Evolutionary conservation across 176 grass and related monocot species (phyloP), one percentile per base, ranked within the genome.

Genomic region (Alopecurus myosuroides): DNA sequence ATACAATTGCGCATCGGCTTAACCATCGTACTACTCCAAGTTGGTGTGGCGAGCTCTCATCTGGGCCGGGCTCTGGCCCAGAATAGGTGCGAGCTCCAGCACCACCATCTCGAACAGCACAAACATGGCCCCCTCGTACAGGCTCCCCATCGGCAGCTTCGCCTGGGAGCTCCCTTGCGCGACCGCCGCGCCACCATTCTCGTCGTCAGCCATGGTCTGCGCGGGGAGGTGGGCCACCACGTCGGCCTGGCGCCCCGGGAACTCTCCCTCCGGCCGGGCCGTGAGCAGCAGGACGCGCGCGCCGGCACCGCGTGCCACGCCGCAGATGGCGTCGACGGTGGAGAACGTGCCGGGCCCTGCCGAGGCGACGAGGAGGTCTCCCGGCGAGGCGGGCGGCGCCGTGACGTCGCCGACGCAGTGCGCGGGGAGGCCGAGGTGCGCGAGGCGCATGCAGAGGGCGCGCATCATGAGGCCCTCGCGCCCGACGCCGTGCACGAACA

Each of bases 91-190:
- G 76, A 94, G 82, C 60, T 88, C 81, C 64, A 95, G 58, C 81
- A 95, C 91, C 79, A 85, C 91, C 93, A 95, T 98, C 85, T 98
- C 96, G 82, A 92, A 98, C 61, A 98, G 93, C 87, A 98, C 96
- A 77, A 93, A 98, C 96, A 98, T 71, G 15, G 87, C 96, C 13
- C 96, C 92, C 78, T 94, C 92, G 74, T 98, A 98, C 82, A 98
- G 58, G 81, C 93, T 95, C 62, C 96, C 96, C 96, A 98, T 98
- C 62, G 96, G 93, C 64, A 98, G 89, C 81, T 85, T 98, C 83
- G 85, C 85, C 70, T 1, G 39, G 69, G 64, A 37, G 23, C 62
- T 62, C 53, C 48, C 76, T 30, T 25, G 4, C 3, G 28, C 13
- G 25, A 31, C 6, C 20, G 12, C 70, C 48, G 25, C 11, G 45